Base-by-base conservation (phyloP, 192 early-diverging fungal genomes). In the Geosiphon pyriformis region DNA sequence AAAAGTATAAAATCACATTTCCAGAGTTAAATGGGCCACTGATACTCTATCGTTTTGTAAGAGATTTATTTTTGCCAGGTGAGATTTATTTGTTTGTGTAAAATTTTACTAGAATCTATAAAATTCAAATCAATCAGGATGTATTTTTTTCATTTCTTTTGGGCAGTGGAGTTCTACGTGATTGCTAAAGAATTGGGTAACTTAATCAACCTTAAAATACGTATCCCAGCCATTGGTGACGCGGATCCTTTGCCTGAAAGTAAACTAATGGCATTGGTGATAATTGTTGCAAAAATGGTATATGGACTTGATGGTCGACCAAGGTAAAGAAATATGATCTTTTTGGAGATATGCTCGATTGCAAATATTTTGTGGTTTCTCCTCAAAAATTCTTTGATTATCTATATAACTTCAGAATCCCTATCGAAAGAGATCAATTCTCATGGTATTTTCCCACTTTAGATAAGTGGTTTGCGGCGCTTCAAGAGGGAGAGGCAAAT, bases 1-100 rank as follows among this genome's bases (percentile, higher is more conserved):
- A 1, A 4, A 8, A 55, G 23, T 66, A 55, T n/a, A 52, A 34
- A 55, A 66, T 66, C 35, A 8, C 32, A 22, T 66, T 66, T 46
- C 64, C 64, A 15, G 64, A 66, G 22, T 54, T 66, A 37, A 66
- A 66, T 55, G 25, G 33, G 7, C 52, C 64, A 42, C 64, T 25
- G 34, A 27, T 66, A 66, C 31, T 66, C 26, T 66, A 66, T 66
- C 64, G 64, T 22, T 66, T 18, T 32, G 32, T 66, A 30, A 52
- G 35, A 42, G 64, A 66, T 37, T 54, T 66, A 18, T 51, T 66
- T 32, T 55, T 66, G 32, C 64, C 64, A 55, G 33, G 64, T 66
- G n/a, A n/a, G n/a, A n/a, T n/a, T n/a, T n/a, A n/a, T n/a, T n/a
- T n/a, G n/a, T n/a, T n/a, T n/a, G n/a, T n/a, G n/a, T n/a, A n/a